Evolutionary conservation across 176 grass and related monocot species (phyloP), one percentile per base, ranked within the genome.

Genomic region (Aegilops speltoides): DNA sequence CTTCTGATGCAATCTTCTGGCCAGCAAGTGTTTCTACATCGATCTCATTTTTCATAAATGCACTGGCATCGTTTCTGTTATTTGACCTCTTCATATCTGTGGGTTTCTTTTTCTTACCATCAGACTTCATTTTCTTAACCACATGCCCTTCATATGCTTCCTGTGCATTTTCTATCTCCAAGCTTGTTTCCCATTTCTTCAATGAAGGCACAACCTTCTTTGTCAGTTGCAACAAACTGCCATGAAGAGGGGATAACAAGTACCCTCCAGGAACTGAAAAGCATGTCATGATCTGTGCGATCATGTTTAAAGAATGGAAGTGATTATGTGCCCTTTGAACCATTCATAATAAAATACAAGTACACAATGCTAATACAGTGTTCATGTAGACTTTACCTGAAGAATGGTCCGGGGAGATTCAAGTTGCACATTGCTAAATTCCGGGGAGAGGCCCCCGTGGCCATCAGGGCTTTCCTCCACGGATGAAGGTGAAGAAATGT

Each of bases 401-500:
- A 99, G 84, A 88, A 99, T 99, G 83, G 85, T 90, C 46, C 59
- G 85, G 19, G 97, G 97, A 80, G 96, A 98, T 96, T 94, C 96
- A 77, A 73, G 52, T 63, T 86, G 82, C 43, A 87, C 7, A 62
- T 86, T 87, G 79, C 82, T 88, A 79, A 92, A 88, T 78, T 94
- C 92, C 24, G 87, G 86, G 78, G 88, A 98, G 26, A 89, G 89
- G 32, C 87, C 89, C 33, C 76, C 90, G 78, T 73, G 78, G 14
- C 54, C 89, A 89, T 88, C 89, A 15, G 94, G 89, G 85, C 97
- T 96, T 84, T 93, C 97, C 84, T 99, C 97, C 0, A 79, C 28
- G 25, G 97, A 99, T 68, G 97, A 89, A 91, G 96, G 91, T 80
- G 97, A 93, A 87, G 92, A 96, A 89, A 96, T 90, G 75, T 99